Conservation (phyloP, 768 basidiomycete genomes). For the Wakefieldia striispora region DNA sequence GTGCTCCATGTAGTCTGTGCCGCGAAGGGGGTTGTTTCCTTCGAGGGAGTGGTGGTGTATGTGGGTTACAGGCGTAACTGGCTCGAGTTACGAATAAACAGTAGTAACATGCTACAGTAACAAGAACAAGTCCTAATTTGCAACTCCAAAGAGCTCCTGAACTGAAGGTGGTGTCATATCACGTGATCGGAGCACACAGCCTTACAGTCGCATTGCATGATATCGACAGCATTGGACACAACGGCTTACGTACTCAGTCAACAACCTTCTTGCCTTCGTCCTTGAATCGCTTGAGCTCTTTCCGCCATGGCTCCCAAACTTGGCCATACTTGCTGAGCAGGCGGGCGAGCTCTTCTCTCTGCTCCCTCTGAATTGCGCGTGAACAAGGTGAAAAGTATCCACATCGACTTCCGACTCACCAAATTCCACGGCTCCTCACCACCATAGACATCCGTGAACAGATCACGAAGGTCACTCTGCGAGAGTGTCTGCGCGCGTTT, state of each 20-base stretch:
- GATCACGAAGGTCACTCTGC: slow-evolving; percentile 67
- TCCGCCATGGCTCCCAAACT: slow-evolving; percentile 84
- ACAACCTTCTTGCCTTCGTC: slow-evolving; percentile 63
- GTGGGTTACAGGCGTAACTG: slow-evolving; percentile 12
- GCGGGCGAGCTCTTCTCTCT: slow-evolving; percentile 70
- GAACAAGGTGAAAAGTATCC: neutral
- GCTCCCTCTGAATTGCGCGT: slow-evolving; percentile 58
- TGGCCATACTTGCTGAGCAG: slow-evolving; percentile 83
- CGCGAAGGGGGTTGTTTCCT: slow-evolving; percentile 16
- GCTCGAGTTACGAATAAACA: too few species aligned
- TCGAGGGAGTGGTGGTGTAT: slow-evolving; percentile 19
- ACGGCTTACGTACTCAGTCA: slow-evolving; percentile 18
- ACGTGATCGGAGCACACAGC: too few species aligned
- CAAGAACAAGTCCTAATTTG: too few species aligned
- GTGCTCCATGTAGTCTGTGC: slow-evolving; percentile 15
- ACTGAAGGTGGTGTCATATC: too few species aligned
- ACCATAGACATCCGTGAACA: slow-evolving; percentile 87
- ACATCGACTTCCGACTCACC: slow-evolving; percentile 44
- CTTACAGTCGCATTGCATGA: too few species aligned
- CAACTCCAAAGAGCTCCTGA: neutral
- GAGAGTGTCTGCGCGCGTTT: slow-evolving; percentile 70
- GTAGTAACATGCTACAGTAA: too few species aligned
- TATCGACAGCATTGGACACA: neutral
- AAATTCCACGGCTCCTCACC: slow-evolving; percentile 84
- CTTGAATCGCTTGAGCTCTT: slow-evolving; percentile 74